phyloP scores from a whole-genome alignment of 768 basidiomycete genomes.

The Suillus hirtellus region DNA sequence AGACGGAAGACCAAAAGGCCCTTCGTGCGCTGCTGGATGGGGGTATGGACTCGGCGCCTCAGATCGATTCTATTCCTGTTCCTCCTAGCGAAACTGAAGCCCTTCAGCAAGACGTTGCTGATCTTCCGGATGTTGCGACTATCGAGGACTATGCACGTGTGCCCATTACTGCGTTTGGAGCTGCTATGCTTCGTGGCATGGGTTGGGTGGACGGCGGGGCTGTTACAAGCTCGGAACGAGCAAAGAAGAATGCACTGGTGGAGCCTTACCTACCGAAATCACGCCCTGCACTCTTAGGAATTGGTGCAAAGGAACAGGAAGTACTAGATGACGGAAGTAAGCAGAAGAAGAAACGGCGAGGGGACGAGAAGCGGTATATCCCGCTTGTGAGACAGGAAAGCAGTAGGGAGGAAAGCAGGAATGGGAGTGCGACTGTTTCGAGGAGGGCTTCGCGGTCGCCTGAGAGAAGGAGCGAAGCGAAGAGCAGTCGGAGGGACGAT shows the following conservation, averaged over 20 bases:
- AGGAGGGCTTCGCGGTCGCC: constrained; percentile 55
- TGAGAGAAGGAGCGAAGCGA: constrained; percentile 21
- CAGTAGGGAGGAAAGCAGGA: constrained; percentile 34
- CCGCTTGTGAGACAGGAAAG: constrained; percentile 78
- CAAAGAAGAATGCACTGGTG: constrained; percentile 53
- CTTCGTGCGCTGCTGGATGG: constrained; percentile 75
- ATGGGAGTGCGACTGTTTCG: constrained; percentile 45
- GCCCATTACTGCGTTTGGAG: constrained; percentile 91
- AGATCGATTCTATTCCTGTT: constrained; percentile 63
- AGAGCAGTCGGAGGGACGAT: constrained; percentile 12
- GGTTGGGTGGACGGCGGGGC: constrained; percentile 88
- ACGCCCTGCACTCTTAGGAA: constrained; percentile 85
- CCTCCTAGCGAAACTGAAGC: constrained; percentile 79
- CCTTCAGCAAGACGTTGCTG: constrained; percentile 77
- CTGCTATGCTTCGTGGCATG: constrained; percentile 93
- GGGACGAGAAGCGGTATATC: constrained; percentile 74
- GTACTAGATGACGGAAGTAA: constrained; percentile 64
- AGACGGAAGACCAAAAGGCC: constrained; percentile 79
- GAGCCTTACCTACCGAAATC: constrained; percentile 82
- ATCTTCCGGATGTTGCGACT: constrained; percentile 74
- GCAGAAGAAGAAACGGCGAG: constrained; percentile 46
- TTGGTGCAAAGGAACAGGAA: constrained; percentile 90
- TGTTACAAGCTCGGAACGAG: constrained; percentile 57
- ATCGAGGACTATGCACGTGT: constrained; percentile 87
- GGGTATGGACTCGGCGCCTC: constrained; percentile 33